A percentile compares a stretch with the other conserved stretches of the same genome.
Evolutionary conservation across 1,284 basidiomycete species (phyloP).

Genomic region (Sphagnurus paluster): DNA sequence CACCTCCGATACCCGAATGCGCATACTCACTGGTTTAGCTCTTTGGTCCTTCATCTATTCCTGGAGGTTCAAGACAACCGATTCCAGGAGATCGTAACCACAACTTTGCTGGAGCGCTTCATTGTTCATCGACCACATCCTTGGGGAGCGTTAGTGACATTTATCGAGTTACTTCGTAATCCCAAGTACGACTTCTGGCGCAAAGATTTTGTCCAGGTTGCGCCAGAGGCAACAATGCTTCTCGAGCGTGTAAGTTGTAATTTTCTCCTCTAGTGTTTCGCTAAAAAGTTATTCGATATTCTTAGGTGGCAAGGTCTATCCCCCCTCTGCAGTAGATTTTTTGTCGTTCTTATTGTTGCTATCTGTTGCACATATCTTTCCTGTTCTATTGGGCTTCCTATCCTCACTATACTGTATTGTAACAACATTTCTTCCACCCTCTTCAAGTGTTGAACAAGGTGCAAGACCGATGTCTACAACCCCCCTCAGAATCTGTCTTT

Average conservation of each 20-base stretch:
- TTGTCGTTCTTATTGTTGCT: constrained; percentile 57
- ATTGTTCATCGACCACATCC: constrained; percentile 94
- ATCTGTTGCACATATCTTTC: constrained; percentile 43
- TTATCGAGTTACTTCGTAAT: constrained; percentile 88
- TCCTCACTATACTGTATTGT: constrained; percentile 74
- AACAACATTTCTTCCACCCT: constrained; percentile 54
- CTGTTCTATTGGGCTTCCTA: constrained; percentile 39
- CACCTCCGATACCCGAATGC: constrained; percentile 96
- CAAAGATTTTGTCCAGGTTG: constrained; percentile 78
- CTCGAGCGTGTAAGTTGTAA: constrained; percentile 69
- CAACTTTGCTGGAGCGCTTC: constrained; percentile 91
- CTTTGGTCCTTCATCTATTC: constrained; percentile 87
- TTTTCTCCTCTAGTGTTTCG: constrained; percentile 5
- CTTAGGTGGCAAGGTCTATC: constrained; percentile 70
- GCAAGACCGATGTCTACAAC: constrained; percentile 12
- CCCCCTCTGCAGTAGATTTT: constrained; percentile 64
- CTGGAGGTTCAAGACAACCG: constrained; percentile 70
- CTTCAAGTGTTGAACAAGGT: constrained; percentile 53
- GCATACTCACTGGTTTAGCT: constrained; percentile 97
- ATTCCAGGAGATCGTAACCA: constrained; percentile 89
- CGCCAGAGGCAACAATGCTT: constrained; percentile 79
- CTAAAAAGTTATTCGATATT: constrained; percentile 12
- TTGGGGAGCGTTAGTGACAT: constrained; percentile 94
- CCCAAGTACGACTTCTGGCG: constrained; percentile 86
- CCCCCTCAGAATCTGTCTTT: constrained; percentile 2